Base-by-base conservation (phyloP, 495 filamentous ascomycete species). In the Aspergillus haitiensis region DNA sequence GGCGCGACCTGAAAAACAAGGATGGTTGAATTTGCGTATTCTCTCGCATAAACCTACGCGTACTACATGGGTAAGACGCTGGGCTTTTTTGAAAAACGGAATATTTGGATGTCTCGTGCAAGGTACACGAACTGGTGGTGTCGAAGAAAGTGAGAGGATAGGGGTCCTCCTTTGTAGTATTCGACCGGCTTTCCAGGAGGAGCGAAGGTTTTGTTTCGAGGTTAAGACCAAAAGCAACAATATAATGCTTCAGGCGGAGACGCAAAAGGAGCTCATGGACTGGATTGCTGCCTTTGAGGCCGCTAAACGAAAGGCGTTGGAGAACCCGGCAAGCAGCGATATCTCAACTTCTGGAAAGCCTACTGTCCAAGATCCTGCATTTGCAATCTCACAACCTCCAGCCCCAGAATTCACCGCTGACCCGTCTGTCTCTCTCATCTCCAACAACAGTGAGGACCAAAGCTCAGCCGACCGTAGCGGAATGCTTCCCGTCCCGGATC, bases 41-140 rank as follows among this genome's bases (percentile, higher is more conserved):
- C 68, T 93, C 10, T 87, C 89, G 10, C 92, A 92, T 15, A 97
- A 97, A 68, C 93, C 94, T 1, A 88, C 91, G 12, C 79, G 93
- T 61, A 91, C 91, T 1, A 79, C 84, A 15, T 98, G 94, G 94
- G 82, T 93, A 8, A 81, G 91, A 56, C 82, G 93, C 33, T 98
- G 95, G 95, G 96, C 92, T 65, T 98, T 93, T 67, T 84, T 97
- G 52, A 92, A 93, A 60, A 87, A 93, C 67, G 93, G 95, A 36
- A 92, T 98, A 48, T 98, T 98, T 72, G 95, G 94, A 6, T 98
- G 93, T 84, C 82, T 98, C 10, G 84, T 91, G n/a, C 92, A 95
- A 67, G 89, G 92, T 11, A 74, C 85, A 3, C 88, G 92, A 55
- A 88, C 87, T 21, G 90, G 89, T 35, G 93, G 90, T 37, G 93